Percentiles rank a stretch among this genome's conserved stretches.
Evolutionary conservation across 139 green algal genomes (phyloP).

Genomic region (Edaphochlamys debaryana): DNA sequence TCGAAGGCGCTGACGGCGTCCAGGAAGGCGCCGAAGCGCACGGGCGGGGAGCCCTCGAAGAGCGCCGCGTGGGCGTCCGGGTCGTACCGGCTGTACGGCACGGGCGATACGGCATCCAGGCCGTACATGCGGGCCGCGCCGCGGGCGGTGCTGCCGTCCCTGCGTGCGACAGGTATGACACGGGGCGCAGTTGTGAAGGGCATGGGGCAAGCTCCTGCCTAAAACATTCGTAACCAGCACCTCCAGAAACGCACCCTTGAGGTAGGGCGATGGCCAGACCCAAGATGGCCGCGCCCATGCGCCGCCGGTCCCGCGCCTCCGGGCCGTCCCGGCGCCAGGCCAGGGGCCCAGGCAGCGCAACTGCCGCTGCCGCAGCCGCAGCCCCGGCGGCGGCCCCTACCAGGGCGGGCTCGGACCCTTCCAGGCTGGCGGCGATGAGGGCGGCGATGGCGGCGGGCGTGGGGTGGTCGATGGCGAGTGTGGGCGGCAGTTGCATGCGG

Average conservation of each 20-base stretch:
- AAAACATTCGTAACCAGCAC: too few species aligned
- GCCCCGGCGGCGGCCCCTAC: not conserved
- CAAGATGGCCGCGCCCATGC: too few species aligned
- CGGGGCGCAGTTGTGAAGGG: too few species aligned
- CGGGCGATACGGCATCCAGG: constrained; percentile 34
- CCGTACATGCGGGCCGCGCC: too few species aligned
- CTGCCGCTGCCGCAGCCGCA: not conserved
- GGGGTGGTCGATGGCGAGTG: constrained; percentile 81
- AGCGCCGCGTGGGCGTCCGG: constrained; percentile 26
- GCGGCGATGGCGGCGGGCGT: constrained; percentile 44
- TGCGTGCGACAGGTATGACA: too few species aligned
- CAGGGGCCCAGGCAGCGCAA: not conserved
- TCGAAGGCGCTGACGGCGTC: constrained; percentile 74
- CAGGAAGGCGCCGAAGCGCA: constrained; percentile 65
- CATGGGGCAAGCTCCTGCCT: too few species aligned
- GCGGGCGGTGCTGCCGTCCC: not conserved
- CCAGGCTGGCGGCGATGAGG: not conserved
- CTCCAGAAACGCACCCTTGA: too few species aligned
- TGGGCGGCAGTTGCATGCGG: constrained; percentile 69
- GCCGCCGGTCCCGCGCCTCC: too few species aligned
- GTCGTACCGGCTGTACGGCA: constrained; percentile 46
- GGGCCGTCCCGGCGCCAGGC: too few species aligned
- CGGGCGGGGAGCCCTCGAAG: constrained; percentile 27
- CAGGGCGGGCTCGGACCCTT: too few species aligned
- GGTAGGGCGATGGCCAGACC: too few species aligned